Evolutionary conservation across 192 early-diverging fungal genomes (phyloP).

Genomic region (Coemansia biformis): DNA sequence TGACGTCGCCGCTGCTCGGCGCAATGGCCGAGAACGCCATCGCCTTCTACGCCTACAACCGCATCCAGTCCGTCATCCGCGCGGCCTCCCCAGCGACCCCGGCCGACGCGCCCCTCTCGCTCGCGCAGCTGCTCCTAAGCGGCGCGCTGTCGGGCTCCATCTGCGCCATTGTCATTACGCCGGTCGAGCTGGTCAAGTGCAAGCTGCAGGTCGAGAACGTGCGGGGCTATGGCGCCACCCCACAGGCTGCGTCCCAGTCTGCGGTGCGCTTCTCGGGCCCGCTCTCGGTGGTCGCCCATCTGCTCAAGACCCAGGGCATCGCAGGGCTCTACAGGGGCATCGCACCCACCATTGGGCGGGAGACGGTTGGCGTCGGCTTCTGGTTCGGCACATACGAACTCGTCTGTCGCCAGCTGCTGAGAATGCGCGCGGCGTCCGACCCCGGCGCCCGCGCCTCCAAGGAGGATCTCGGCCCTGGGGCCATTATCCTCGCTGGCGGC

Average conservation of each 20-base stretch:
- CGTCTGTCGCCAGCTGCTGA: conserved; percentile 55
- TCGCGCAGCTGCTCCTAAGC: conserved; percentile 69
- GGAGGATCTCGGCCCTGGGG: conserved; percentile 61
- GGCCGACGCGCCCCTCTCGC: conserved; percentile 46
- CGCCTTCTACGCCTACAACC: conserved; percentile 83
- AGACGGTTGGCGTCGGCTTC: conserved; percentile 83
- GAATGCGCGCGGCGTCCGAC: conserved; percentile 10
- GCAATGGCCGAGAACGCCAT: conserved; percentile 93
- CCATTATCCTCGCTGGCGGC: conserved; percentile 84
- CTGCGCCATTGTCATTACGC: conserved; percentile 86
- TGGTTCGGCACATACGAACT: conserved; percentile 98
- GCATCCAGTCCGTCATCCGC: conserved; percentile 71
- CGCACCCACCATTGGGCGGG: conserved; percentile 71
- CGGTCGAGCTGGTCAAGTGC: conserved; percentile 95
- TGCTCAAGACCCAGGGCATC: conserved; percentile 55
- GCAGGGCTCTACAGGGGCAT: conserved; percentile 44
- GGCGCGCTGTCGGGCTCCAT: conserved; percentile 82
- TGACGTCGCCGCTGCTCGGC: conserved; percentile 86
- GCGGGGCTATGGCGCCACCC: conserved; percentile 14
- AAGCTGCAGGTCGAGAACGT: conserved; percentile 86
- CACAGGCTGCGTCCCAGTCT: not conserved
- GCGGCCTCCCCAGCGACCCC: conserved; percentile 3
- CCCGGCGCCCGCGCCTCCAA: conserved; percentile 48
- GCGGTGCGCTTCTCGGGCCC: conserved; percentile 53
- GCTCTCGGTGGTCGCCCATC: conserved; percentile 50